phyloP scores from a whole-genome alignment of 108 stramenopile genomes.

The Heterococcus sp. region DNA sequence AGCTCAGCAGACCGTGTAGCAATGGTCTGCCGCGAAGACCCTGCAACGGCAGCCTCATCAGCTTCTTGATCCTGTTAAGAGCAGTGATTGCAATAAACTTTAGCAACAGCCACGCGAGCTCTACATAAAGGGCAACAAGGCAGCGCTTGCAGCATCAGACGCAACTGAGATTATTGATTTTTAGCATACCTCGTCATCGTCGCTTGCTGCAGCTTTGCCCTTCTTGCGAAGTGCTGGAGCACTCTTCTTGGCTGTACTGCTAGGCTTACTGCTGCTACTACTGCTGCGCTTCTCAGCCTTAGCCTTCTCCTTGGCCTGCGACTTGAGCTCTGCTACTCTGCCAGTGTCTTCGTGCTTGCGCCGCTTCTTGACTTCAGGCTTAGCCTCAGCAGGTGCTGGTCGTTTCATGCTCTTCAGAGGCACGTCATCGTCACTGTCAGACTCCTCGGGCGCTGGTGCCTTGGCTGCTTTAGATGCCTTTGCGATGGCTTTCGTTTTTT shows the following conservation, averaged over 20 bases:
- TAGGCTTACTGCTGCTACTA: neutral
- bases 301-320: neutral
- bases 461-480: neutral
- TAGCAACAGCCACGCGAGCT: too few species aligned
- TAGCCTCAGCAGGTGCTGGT: neutral
- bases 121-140: too few species aligned
- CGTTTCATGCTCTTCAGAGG: neutral
- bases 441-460: neutral
- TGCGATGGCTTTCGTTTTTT: neutral
- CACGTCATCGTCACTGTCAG: neutral
- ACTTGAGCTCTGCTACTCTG: neutral
- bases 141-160: too few species aligned
- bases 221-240: neutral
- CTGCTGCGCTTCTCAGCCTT: neutral
- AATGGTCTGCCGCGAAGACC: neutral
- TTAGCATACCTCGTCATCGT: neutral
- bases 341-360: neutral
- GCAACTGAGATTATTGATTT: too few species aligned
- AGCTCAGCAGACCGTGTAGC: neutral
- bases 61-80: neutral
- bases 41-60: neutral
- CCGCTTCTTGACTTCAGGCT: neutral
- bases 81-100: neutral
- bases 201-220: neutral
- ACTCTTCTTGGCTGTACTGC: neutral